Percentiles rank a stretch among this genome's conserved stretches.
phyloP scores from a whole-genome alignment of 2,329 filamentous ascomycete genomes.

The Pseudogymnoascus sp. region DNA sequence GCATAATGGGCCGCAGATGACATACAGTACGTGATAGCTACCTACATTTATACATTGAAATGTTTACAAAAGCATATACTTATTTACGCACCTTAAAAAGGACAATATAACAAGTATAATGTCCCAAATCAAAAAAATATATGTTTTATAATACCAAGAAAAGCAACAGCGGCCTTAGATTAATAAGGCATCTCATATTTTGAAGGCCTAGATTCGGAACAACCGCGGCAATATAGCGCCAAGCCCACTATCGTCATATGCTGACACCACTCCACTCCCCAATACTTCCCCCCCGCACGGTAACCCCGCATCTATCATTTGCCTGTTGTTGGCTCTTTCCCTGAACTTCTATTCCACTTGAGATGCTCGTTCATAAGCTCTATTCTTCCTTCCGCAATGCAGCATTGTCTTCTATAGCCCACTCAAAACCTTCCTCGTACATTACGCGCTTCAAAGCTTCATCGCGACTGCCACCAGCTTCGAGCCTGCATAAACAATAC shows the following conservation, averaged over 20 bases:
- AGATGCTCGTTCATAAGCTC: background rate
- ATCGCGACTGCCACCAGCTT: background rate
- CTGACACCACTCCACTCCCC: background rate
- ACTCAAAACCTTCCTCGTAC: background rate
- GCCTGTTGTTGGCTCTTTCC: background rate
- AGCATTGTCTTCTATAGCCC: background rate
- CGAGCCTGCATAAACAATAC: background rate
- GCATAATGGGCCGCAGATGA: background rate
- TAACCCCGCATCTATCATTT: background rate
- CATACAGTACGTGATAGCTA: background rate
- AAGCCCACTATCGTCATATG: constrained; percentile 1
- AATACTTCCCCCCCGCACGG: background rate
- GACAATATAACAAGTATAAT: background rate
- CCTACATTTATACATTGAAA: background rate
- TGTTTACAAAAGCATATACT: background rate
- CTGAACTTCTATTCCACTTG: background rate
- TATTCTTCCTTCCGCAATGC: constrained; percentile 1
- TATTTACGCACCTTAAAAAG: background rate
- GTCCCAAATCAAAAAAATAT: background rate
- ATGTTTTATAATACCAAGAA: background rate
- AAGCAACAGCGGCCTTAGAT: background rate
- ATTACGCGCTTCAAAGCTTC: background rate
- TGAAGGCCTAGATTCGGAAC: background rate
- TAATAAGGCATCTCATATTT: background rate
- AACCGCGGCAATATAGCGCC: constrained; percentile 6